A percentile compares a stretch with the other conserved stretches of the same genome.
Evolutionary conservation across 345 rosid species (phyloP).

Genomic region (Erucastrum elatum): DNA sequence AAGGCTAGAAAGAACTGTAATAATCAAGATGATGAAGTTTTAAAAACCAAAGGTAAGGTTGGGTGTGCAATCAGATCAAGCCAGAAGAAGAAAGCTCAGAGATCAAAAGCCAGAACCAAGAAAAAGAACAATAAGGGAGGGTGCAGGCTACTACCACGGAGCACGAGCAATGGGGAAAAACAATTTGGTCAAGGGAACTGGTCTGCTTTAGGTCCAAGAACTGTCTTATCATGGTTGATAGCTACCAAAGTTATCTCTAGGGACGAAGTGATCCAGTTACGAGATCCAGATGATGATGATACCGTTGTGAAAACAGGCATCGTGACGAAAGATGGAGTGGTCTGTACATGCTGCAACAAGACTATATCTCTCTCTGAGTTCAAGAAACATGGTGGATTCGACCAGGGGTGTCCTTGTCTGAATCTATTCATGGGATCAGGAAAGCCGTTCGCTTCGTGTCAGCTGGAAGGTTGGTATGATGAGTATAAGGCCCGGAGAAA

Average conservation of each 20-base stretch:
- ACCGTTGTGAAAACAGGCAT: constrained; percentile 71
- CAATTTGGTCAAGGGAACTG: constrained; percentile 45
- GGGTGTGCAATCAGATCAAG: constrained; percentile 41
- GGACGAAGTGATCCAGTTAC: constrained; percentile 76
- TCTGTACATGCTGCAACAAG: constrained; percentile 72
- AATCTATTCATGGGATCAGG: constrained; percentile 89
- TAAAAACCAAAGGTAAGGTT: constrained; percentile 52
- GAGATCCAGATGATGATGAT: constrained; percentile 62
- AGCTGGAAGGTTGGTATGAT: constrained; percentile 87
- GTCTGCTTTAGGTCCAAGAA: constrained; percentile 55
- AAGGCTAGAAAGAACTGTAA: constrained; percentile 50
- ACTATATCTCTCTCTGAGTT: constrained; percentile 69
- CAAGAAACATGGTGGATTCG: constrained; percentile 80
- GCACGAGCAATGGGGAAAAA: constrained; percentile 50
- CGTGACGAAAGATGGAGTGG: constrained; percentile 68
- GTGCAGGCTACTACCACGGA: constrained; percentile 69
- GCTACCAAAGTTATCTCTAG: constrained; percentile 53
- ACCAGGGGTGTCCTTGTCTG: constrained; percentile 65
- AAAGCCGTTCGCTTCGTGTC: constrained; percentile 66
- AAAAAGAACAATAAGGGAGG: constrained; percentile 53
- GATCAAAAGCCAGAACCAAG: constrained; percentile 49
- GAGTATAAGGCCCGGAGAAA: constrained; percentile 75
- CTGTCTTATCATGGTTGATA: constrained; percentile 82
- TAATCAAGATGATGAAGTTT: constrained; percentile 63
- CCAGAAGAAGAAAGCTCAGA: constrained; percentile 49